Evolutionary conservation across 1,284 basidiomycete species (phyloP), one percentile per base, ranked within the genome.

Genomic region (Serendipita sp.): DNA sequence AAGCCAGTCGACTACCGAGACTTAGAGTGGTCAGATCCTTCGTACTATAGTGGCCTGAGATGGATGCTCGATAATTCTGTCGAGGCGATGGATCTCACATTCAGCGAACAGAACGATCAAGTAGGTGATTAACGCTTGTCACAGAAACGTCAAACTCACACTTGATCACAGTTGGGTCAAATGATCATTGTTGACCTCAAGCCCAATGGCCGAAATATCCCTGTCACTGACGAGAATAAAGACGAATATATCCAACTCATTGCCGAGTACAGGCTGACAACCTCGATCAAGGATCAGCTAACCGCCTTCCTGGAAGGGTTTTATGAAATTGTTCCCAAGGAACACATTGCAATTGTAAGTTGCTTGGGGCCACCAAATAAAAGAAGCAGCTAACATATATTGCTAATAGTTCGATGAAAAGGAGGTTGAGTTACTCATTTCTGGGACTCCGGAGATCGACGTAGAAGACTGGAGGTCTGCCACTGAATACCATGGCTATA

Each of bases 401-500:
- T 5, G 13, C 38, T 43, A 45, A 12, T 68, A 91, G 88, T 99
- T 99, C 76, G 94, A 96, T 70, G 95, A 98, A 68, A 89, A 96
- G 76, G 96, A 99, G 72, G 82, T 99, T 45, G 96, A 99, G 74
- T 81, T 97, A n/a, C 80, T 97, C 55, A 97, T 97, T 68, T 97
- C 94, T 0, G 95, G 94, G 32, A 89, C 97, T 26, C 94, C 95
- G n/a, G 94, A 96, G 69, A 93, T 99, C 67, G 94, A 99, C 68
- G 93, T 98, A 2, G 95, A 99, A 72, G 95, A 97, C 74, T 96
- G 95, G 88, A 87, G 93, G 67, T 91, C 93, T 55, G 91, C 94
- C 29, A 95, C 92, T 1, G 92, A 93, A 72, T 88, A 93, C 75
- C 90, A 88, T 67, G 91, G 91, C 53, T 91, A 91, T 72, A 81